Base-by-base conservation (phyloP, 1,284 basidiomycete species). In the Moesziomyces sp. region DNA sequence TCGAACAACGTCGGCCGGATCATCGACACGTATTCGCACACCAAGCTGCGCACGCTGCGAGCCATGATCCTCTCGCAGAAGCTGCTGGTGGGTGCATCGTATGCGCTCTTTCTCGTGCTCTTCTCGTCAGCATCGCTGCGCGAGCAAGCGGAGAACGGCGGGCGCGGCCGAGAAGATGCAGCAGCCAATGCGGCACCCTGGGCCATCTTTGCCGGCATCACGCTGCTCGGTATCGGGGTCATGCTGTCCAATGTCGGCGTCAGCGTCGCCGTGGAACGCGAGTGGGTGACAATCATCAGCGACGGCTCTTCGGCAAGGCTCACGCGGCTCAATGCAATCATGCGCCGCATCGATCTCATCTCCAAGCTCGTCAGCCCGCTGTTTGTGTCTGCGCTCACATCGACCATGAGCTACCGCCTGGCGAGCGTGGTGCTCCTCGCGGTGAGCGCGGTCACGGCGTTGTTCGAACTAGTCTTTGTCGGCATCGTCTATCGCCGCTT, bases 321-420 rank as follows among this genome's bases (percentile, higher is more conserved):
- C 77, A 84, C 9, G 76, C 78, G 46, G 78, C 82, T 53, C 78
- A 86, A 59, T 67, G 81, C 62, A 21, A 82, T 76, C 58, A 83
- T 58, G 72, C 85, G 88, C 5, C 86, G 88, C 10, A 88, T 89
- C 51, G 87, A 89, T 72, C 84, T 89, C 2, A 78, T 88, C 14
- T 88, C 86, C 74, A 88, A 89, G 73, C 86, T 89, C 5, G 66
- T 87, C 5, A 86, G 88, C 1, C 88, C 88, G 0, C 81, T 89
- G 5, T 88, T 89, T 57, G 88, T 88, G 14, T 88, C 88, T 0
- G 80, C 87, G n/a, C 83, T 89, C 34, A 87, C 88, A 0, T 61
- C 64, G 28, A 58, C 69, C n/a, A 58, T 65, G 30, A 59, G 59
- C 43, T 78, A 81, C 51, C 58, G 46, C 21, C 28, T 57, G 26